phyloP scores from a whole-genome alignment of 1,284 basidiomycete species.

The Puccinia hordei region DNA sequence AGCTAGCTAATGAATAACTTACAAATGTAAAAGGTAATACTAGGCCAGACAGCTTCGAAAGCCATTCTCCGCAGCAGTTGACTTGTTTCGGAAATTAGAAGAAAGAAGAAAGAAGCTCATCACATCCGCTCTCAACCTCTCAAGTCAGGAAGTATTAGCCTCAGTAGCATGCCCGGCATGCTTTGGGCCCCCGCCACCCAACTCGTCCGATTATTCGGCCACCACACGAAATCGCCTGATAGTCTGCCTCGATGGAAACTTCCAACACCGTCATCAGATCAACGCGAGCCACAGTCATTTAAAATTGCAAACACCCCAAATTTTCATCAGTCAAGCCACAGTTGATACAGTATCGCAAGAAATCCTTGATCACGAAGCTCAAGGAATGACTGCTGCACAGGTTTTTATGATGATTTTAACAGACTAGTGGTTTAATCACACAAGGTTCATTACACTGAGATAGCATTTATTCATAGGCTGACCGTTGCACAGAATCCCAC shows the following conservation, averaged over 20 bases:
- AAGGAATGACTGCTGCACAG: not conserved
- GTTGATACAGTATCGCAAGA: not conserved
- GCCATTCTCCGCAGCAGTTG: not conserved
- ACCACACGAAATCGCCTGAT: not conserved
- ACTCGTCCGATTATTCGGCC: not conserved
- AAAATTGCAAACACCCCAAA: not conserved
- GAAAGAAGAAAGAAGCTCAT: not conserved
- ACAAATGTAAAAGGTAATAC: not conserved
- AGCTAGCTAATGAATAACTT: not conserved
- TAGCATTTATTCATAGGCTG: too few species aligned
- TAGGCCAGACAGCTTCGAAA: too few species aligned
- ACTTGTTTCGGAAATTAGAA: not conserved
- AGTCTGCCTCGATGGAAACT: too few species aligned
- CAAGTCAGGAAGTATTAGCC: too few species aligned
- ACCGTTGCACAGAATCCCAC: too few species aligned
- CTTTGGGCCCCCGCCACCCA: not conserved
- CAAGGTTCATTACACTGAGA: constrained; percentile 15
- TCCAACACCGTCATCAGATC: constrained; percentile 19
- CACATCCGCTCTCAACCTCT: not conserved
- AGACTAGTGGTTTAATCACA: not conserved
- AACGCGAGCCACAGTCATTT: not conserved
- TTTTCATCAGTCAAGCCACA: not conserved
- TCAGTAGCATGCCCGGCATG: not conserved
- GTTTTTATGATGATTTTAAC: not conserved
- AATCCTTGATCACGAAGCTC: too few species aligned